Percentiles rank a stretch among this genome's conserved stretches.
These are phyloP conservation scores for Aspergillus melleus DNA, from an alignment of 2,329 filamentous ascomycete genomes.

Conservation along the genomic window DNA sequence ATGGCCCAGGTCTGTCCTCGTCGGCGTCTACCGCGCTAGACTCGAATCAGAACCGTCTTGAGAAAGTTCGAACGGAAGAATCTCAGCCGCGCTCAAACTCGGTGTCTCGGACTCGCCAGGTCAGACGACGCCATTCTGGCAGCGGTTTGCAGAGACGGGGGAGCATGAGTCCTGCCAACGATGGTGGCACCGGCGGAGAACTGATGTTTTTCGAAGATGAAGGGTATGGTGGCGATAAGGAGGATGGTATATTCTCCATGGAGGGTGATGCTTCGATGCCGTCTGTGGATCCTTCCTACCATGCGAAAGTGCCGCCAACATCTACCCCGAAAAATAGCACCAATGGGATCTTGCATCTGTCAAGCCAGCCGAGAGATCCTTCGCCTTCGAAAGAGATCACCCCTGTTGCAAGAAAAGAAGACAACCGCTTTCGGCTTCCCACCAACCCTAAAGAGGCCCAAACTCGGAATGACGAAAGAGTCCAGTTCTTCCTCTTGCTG, in stretches of 20 bases:
- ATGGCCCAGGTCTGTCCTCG: conserved; percentile 35
- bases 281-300: conserved; percentile 6
- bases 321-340: conserved; percentile 8
- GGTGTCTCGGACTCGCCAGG: conserved; percentile 30
- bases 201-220: conserved; percentile 91
- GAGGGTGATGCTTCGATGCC: conserved; percentile 51
- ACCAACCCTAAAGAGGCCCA: conserved; percentile 77
- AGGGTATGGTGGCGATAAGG: conserved; percentile 77
- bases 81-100: conserved; percentile 48
- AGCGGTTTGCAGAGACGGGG: conserved; percentile 76
- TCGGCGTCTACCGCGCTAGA: conserved; percentile 42
- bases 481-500: conserved; percentile 88
- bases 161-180: conserved; percentile 66
- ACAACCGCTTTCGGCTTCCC: conserved; percentile 46
- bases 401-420: conserved; percentile 15
- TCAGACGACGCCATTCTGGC: conserved; percentile 76
- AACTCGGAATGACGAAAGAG: conserved; percentile 55
- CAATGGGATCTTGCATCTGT: neutral
- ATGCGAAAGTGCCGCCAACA: conserved; percentile 14
- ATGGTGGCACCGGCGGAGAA: conserved; percentile 76
- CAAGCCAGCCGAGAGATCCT: neutral
- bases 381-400: conserved; percentile 7
- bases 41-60: conserved; percentile 32
- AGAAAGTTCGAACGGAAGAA: conserved; percentile 36
- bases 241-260: conserved; percentile 69